Conservation (phyloP, 306 rosid species). For the Myrica gale region DNA sequence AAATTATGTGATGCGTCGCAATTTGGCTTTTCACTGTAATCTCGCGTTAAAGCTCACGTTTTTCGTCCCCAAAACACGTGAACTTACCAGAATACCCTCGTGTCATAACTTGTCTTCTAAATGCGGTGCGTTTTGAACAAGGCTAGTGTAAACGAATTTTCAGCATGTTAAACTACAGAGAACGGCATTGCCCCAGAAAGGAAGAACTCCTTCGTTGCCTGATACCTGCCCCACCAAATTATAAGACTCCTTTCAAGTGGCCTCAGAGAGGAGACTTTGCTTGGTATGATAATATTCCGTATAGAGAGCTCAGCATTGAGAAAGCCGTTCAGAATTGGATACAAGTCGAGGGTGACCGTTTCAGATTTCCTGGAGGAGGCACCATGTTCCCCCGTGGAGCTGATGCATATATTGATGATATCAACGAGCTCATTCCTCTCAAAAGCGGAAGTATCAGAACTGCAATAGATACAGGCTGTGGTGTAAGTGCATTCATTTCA, state of each 20-base stretch:
- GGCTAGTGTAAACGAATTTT: too few relatives aligned
- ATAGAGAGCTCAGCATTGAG: slow-evolving; percentile 88
- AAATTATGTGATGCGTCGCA: too few relatives aligned
- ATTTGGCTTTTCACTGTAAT: too few relatives aligned
- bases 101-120: too few relatives aligned
- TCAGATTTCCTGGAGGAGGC: slow-evolving; percentile 97
- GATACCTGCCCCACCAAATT: slow-evolving; percentile 88
- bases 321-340: slow-evolving; percentile 96
- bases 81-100: too few relatives aligned
- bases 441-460: slow-evolving; percentile 66
- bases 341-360: slow-evolving; percentile 83
- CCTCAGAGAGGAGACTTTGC: slow-evolving; percentile 92
- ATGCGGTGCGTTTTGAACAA: too few relatives aligned
- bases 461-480: slow-evolving; percentile 98
- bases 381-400: slow-evolving; percentile 97
- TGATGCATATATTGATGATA: slow-evolving; percentile 86
- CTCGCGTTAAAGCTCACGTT: too few relatives aligned
- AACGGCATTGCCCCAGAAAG: slow-evolving; percentile 82
- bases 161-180: slow-evolving; percentile 91
- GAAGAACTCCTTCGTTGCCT: slow-evolving; percentile 68
- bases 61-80: too few relatives aligned
- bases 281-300: slow-evolving; percentile 94
- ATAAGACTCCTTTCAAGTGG: slow-evolving; percentile 90
- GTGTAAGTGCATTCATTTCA: slow-evolving; percentile 59
- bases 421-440: slow-evolving; percentile 78